Evolutionary conservation across 768 basidiomycete species (phyloP), one percentile per base, ranked within the genome.

Genomic region (Lactifluus echinatus): DNA sequence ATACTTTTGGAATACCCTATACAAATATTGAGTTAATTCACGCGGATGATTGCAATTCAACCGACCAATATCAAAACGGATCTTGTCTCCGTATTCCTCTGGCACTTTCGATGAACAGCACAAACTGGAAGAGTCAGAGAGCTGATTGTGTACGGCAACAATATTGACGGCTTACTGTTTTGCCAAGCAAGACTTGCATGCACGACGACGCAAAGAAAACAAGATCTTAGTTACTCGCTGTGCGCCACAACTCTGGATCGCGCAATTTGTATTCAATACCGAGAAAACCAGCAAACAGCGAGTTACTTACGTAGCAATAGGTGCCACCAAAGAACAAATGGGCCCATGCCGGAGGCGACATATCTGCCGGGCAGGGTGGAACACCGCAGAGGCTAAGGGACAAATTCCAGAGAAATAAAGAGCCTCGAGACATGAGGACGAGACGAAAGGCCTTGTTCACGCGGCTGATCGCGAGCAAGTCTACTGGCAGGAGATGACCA

Each of bases 391-490:
- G 34, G 12, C 21, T 33, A 14, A 53, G 50, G 47, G 52, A 45
- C 11, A 19, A 24, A 15, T 60, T 61, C 73, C 73, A 74, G 3
- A 73, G 50, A 15, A 59, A 55, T 7, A 37, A 61, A n/a, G 65
- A 55, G 15, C 29, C 44, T 0, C 55, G 53, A 11, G 65, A 61
- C 43, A 68, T 49, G 10, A 74, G 63, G 17, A 67, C 53, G 4
- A 23, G 28, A 15, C 72, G 70, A 28, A 73, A 64, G 1, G 34
- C 51, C 47, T 66, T 69, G 48, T 53, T 69, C 11, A 67, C 67
- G 28, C 70, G 67, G 14, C 64, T 55, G 5, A 74, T 65, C 15
- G 56, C 34, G 36, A 73, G 56, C 17, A 74, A 56, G 57, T 73
- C 73, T 14, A 59, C 39, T 10, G 73, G 73, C 8, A 44, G 55